Evolutionary conservation across 192 early-diverging fungal genomes (phyloP).

Genomic region (Coemansia sp.): DNA sequence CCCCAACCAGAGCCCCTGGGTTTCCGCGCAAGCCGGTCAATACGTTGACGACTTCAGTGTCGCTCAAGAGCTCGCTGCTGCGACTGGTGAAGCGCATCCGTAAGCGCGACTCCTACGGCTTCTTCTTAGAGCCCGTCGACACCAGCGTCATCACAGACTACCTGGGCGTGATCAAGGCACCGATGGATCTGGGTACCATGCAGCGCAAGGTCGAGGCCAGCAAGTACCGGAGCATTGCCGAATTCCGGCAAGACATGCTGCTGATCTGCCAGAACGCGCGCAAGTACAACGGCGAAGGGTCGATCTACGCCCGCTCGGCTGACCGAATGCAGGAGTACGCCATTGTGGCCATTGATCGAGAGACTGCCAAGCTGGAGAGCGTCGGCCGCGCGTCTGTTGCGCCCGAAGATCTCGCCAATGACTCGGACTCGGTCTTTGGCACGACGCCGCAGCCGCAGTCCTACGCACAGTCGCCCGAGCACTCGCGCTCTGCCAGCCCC

Average conservation of each 20-base stretch:
- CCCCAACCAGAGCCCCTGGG: background rate
- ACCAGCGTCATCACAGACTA: constrained; percentile 77
- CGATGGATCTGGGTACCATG: constrained; percentile 96
- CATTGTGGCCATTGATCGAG: constrained; percentile 66
- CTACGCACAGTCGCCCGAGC: constrained; percentile 13
- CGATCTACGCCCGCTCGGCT: constrained; percentile 77
- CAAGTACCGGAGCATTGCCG: constrained; percentile 64
- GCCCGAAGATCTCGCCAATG: background rate
- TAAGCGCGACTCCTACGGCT: constrained; percentile 82
- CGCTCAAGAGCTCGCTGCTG: constrained; percentile 60
- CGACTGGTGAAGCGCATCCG: constrained; percentile 66
- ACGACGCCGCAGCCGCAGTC: constrained; percentile 4
- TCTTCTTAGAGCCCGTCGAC: constrained; percentile 87
- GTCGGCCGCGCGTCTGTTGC: constrained; percentile 30
- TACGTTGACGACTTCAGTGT: constrained; percentile 32
- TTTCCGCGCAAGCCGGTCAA: constrained; percentile 11
- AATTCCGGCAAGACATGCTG: constrained; percentile 76
- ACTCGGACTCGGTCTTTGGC: constrained; percentile 13
- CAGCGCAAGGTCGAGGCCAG: constrained; percentile 64
- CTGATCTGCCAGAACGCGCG: constrained; percentile 80
- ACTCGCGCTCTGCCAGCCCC: constrained; percentile 26
- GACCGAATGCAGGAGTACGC: constrained; percentile 77
- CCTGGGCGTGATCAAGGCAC: constrained; percentile 69
- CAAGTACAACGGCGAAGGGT: constrained; percentile 80
- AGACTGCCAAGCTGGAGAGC: constrained; percentile 45